Base-by-base conservation (phyloP, 768 basidiomycete species). In the Phlegmacium glaucopus region DNA sequence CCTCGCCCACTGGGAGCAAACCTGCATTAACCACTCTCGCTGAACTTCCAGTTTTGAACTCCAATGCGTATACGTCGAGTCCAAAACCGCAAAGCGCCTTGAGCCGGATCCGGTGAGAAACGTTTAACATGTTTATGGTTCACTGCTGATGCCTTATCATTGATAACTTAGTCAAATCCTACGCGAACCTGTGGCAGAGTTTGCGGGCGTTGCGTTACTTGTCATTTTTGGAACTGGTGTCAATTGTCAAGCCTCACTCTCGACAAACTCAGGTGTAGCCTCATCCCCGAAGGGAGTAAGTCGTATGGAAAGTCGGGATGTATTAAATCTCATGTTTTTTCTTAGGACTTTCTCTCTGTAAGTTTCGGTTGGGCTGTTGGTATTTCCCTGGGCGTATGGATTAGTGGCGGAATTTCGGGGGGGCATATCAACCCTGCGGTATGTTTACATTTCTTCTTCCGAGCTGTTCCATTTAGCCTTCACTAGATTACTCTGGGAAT, bases 401-500 rank as follows among this genome's bases (percentile, higher is more conserved):
- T 80, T 6, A 74, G 74, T 18, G 77, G 74, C 35, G 80, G 82
- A 39, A 75, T 87, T 45, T 87, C 87, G 39, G 86, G 85, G 2
- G 87, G n/a, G n/a, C n/a, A n/a, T n/a, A n/a, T n/a, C n/a, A n/a
- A n/a, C n/a, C n/a, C n/a, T n/a, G n/a, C n/a, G 85, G 15, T 87
- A 90, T 60, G 72, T 87, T 52, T 87, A 88, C 55, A n/a, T n/a
- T n/a, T n/a, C n/a, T n/a, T 85, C 85, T 25, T 80, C 83, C 17
- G 85, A 83, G 59, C 10, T n/a, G n/a, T n/a, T n/a, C n/a, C n/a
- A n/a, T n/a, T n/a, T n/a, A n/a, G n/a, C n/a, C n/a, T n/a, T n/a
- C n/a, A n/a, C n/a, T n/a, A 85, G 83, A 75, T 90, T 27, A 92
- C 90, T 17, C 67, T 92, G 39, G 77, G 81, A 11, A 59, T 90